Percentiles rank a stretch among this genome's conserved stretches.
Conservation (phyloP, 176 grass and related monocot species). For the Triticum urartu region DNA sequence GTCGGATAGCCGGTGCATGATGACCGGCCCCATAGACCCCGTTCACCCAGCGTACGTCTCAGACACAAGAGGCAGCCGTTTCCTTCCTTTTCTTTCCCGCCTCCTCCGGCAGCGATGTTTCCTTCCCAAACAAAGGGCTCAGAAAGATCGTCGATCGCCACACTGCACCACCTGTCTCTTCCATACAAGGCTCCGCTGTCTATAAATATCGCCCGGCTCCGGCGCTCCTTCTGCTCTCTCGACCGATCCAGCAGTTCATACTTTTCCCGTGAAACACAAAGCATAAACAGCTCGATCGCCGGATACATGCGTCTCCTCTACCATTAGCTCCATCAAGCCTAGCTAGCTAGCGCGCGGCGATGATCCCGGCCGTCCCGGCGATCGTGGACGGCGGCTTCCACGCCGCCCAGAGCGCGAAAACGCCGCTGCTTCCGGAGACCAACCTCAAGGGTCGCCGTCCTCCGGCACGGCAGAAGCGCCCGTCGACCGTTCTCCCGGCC, state of each 20-base stretch:
- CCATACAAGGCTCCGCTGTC: background rate
- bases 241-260: background rate
- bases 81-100: conserved; percentile 19
- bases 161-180: background rate
- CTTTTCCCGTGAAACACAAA: background rate
- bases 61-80: background rate
- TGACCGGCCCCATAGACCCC: background rate
- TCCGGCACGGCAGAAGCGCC: background rate
- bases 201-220: conserved; percentile 42
- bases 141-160: background rate
- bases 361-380: conserved; percentile 12
- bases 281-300: background rate
- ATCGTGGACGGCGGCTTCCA: conserved; percentile 27
- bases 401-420: background rate
- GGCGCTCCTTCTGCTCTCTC: background rate
- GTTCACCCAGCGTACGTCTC: background rate
- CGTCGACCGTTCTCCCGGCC: conserved; percentile 29
- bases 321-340: background rate
- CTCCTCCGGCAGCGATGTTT: conserved; percentile 16
- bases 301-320: background rate
- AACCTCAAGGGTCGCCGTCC: background rate
- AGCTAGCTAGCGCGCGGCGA: background rate
- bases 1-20: conserved; percentile 9
- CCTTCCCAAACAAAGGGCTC: conserved; percentile 9
- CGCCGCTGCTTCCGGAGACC: conserved; percentile 52